Base-by-base conservation (phyloP, 1,139 yeast species). In the Yamadazyma taylorii region DNA sequence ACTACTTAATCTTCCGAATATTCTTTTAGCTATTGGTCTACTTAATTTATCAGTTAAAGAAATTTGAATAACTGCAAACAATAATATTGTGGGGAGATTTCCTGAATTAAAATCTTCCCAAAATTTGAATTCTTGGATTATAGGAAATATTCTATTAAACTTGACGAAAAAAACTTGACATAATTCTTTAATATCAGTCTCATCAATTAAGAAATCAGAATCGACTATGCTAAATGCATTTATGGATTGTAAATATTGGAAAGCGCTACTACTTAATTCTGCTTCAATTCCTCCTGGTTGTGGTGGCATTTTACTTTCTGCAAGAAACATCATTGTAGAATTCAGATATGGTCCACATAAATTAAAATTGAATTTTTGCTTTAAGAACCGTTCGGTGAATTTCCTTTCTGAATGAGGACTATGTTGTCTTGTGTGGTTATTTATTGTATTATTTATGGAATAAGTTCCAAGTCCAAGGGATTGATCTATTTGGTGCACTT, bases 71-170 rank as follows among this genome's bases (percentile, higher is more conserved):
- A 64, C 55, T 17, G 59, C 53, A 40, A 54, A 62, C 0, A 60
- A 32, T 11, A 60, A 35, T 5, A 62, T 37, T 15, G 54, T 49
- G 22, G 56, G 67, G 10, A 55, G 53, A 15, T 48, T 48, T 9
- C 48, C 48, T 4, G 44, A 37, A 5, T 45, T 41, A 42, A 49
- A 63, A 29, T 57, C 62, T n/a, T 47, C 50, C 67, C 67, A 59
- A 40, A 64, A 66, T 21, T 42, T 34, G 16, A 38, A 26, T 32
- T 57, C 64, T 25, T 53, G 52, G 4, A 66, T 52, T n/a, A 65
- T 38, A 1, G 71, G 71, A 39, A 64, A 56, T 3, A 66, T 47
- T 19, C 53, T 48, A 47, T 66, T 63, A 25, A 63, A 41, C 39
- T 63, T 65, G 37, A 41, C 48, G 39, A 66, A 62, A 42, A 54